Percentiles rank a stretch among this genome's conserved stretches.
Conservation (phyloP, 768 basidiomycete genomes). For the Termitomyces sp. region DNA sequence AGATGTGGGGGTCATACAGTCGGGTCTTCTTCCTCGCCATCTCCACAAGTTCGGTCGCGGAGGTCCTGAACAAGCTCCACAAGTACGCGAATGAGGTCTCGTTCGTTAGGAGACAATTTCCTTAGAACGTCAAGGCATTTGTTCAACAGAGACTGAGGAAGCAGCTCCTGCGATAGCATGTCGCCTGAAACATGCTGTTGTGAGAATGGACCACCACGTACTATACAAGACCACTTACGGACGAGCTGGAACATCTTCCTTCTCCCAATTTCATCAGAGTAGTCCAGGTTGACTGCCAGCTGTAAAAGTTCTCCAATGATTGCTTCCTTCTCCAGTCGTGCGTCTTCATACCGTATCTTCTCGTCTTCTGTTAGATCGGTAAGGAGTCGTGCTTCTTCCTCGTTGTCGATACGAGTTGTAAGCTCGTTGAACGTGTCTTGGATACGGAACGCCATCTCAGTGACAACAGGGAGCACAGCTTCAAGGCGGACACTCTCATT, state of each 20-base stretch:
- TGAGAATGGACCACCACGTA: background rate
- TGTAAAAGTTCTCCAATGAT: slow-evolving; percentile 78
- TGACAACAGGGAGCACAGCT: slow-evolving; percentile 76
- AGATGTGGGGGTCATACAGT: slow-evolving; percentile 11
- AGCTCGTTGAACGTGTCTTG: slow-evolving; percentile 63
- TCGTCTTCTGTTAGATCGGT: slow-evolving; percentile 28
- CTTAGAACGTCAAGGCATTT: slow-evolving; percentile 81
- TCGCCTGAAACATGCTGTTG: slow-evolving; percentile 41
- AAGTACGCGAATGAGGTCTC: slow-evolving; percentile 82
- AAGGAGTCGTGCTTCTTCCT: slow-evolving; percentile 19
- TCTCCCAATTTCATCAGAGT: slow-evolving; percentile 87
- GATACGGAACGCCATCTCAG: slow-evolving; percentile 70
- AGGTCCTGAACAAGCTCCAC: slow-evolving; percentile 86
- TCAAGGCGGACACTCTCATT: slow-evolving; percentile 64
- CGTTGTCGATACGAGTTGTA: slow-evolving; percentile 17
- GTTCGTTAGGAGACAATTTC: slow-evolving; percentile 64
- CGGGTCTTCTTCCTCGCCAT: slow-evolving; percentile 31
- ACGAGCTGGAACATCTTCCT: slow-evolving; percentile 84
- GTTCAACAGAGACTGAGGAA: slow-evolving; percentile 68
- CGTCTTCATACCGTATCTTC: slow-evolving; percentile 39
- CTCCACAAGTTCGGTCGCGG: slow-evolving; percentile 44
- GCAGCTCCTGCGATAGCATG: slow-evolving; percentile 68
- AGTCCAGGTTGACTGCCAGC: slow-evolving; percentile 78
- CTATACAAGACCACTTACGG: slow-evolving; percentile 43
- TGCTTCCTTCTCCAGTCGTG: slow-evolving; percentile 49